Evolutionary conservation across 2,329 filamentous ascomycete species (phyloP).

Genomic region (Stachybotrys chartarum): DNA sequence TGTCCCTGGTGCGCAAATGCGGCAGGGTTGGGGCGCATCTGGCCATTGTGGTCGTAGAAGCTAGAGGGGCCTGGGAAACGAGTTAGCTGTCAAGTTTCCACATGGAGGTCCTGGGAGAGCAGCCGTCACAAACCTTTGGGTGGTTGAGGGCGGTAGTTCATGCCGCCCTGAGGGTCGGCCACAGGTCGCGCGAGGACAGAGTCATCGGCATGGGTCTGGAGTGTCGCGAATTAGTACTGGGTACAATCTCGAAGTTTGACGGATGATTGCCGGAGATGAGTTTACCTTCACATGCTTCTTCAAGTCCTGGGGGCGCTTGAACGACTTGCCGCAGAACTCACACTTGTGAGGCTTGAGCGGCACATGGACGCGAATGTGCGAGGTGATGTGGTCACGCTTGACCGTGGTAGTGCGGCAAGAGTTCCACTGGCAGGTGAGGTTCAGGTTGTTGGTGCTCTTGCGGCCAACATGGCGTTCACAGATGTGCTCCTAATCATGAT

Average conservation of each 20-base stretch:
- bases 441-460: slow-evolving; percentile 98
- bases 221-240: slow-evolving; percentile 11
- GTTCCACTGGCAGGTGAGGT: slow-evolving; percentile 95
- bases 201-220: slow-evolving; percentile 84
- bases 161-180: slow-evolving; percentile 43
- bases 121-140: slow-evolving; percentile 41
- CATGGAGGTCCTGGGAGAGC: slow-evolving; percentile 6
- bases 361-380: slow-evolving; percentile 97
- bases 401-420: slow-evolving; percentile 93
- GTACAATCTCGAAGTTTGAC: neutral
- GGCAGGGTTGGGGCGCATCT: slow-evolving; percentile 50
- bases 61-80: slow-evolving; percentile 39
- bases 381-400: slow-evolving; percentile 98
- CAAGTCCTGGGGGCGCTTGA: slow-evolving; percentile 96
- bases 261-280: neutral
- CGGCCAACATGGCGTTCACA: slow-evolving; percentile 97
- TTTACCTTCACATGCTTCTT: slow-evolving; percentile 95
- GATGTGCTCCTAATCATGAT: slow-evolving; percentile 71
- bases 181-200: slow-evolving; percentile 59
- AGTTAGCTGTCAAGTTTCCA: neutral
- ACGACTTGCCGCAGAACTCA: slow-evolving; percentile 96
- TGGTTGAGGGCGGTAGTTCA: slow-evolving; percentile 47
- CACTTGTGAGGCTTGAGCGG: slow-evolving; percentile 98
- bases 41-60: slow-evolving; percentile 60
- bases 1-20: slow-evolving; percentile 50